Conservation (phyloP, 2,329 filamentous ascomycete genomes). For the Aspergillus sp. region DNA sequence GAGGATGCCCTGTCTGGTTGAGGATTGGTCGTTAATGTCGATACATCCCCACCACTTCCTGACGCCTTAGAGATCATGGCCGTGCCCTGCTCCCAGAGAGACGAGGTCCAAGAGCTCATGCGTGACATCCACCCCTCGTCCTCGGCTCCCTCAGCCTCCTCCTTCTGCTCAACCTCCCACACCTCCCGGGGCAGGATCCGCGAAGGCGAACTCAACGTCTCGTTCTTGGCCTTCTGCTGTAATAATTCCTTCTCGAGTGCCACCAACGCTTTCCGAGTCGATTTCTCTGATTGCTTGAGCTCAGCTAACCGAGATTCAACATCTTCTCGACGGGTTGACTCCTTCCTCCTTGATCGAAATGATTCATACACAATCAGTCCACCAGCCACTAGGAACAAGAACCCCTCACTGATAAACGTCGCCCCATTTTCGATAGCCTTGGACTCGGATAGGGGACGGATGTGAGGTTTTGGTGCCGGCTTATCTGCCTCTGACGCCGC, state of each 20-base stretch:
- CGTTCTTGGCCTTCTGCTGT: conserved; percentile 31
- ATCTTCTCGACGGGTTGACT: conserved; percentile 51
- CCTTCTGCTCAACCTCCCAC: conserved; percentile 27
- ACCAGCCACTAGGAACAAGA: conserved; percentile 58
- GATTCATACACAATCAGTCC: conserved; percentile 56
- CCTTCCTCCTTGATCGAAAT: conserved; percentile 54
- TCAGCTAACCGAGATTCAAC: conserved; percentile 52
- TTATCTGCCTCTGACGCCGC: conserved; percentile 41
- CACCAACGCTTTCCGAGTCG: conserved; percentile 32
- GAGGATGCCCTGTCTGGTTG: not conserved
- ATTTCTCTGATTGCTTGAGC: conserved; percentile 45
- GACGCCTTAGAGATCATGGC: too few relatives aligned
- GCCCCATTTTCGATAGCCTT: conserved; percentile 63
- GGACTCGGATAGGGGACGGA: conserved; percentile 56
- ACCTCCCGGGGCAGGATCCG: conserved; percentile 35
- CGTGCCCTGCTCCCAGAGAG: conserved; percentile 12
- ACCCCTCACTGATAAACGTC: conserved; percentile 60
- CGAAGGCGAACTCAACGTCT: conserved; percentile 17
- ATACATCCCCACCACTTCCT: not conserved
- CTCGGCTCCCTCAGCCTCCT: conserved; percentile 19
- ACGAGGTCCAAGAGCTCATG: conserved; percentile 27
- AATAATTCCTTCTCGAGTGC: conserved; percentile 41
- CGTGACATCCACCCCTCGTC: conserved; percentile 26
- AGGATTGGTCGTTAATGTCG: not conserved
- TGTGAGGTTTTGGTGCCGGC: conserved; percentile 43